Base-by-base conservation (phyloP, 1,284 basidiomycete species). In the Afroboletus lepidellus region DNA sequence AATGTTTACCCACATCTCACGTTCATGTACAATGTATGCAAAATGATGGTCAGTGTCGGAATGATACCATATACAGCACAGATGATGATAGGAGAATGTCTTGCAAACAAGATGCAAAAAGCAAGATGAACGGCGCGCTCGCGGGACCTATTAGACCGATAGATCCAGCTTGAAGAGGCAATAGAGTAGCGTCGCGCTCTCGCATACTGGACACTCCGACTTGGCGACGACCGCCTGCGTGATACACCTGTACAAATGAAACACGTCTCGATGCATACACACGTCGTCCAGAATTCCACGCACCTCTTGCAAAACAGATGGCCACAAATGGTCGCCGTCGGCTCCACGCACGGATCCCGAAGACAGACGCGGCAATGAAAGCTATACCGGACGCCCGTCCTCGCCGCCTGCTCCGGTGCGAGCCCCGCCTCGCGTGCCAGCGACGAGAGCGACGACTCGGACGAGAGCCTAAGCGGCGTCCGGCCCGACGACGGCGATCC, bases 301-400 rank as follows among this genome's bases (percentile, higher is more conserved):
- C 54, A 81, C 81, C 69, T 57, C 51, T 78, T 73, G 57, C 81
- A 83, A 57, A 83, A 83, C 16, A 83, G 58, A 51, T 83, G 81
- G 1, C 81, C 81, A 58, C 81, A 83, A 64, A 80, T 75, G 2
- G 77, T 80, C 8, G 73, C 78, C 1, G 77, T 81, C 47, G 74
- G 71, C 49, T 80, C 73, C 41, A 74, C 69, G 49, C 77, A 78
- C 2, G 72, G 69, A 46, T 76, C 70, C 20, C 63, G 59, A 6
- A 66, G 64, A 56, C 79, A 81, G 8, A 72, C 61, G 20, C 77
- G 69, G 55, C 80, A 81, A 29, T 77, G 73, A 24, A 80, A 59
- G 0, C 64, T 60, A 12, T 53, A 34, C 12, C 30, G 16, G 36
- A 13, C 21, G 5, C 20, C 27, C 7, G 46, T 29, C 9, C 41